These are phyloP conservation scores for Rhododendron ovatum DNA, from an alignment of 148 eudicot genomes.

Conservation along the genomic window DNA sequence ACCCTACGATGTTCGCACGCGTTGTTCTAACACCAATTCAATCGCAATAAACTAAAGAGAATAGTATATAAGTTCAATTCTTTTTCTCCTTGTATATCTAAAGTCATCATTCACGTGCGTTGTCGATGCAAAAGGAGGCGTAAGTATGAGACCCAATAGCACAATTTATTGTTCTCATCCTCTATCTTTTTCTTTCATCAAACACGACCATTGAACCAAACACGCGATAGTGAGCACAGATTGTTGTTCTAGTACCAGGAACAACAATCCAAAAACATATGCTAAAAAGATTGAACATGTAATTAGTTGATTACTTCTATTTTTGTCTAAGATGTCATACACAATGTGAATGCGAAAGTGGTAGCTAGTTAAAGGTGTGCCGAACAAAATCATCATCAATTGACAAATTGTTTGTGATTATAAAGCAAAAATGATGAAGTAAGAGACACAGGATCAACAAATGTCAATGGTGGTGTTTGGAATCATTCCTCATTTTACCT, in stretches of 20 bases:
- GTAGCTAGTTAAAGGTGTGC: neutral
- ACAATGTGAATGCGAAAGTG: neutral
- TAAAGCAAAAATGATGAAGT: conserved; percentile 1
- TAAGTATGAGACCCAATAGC: neutral
- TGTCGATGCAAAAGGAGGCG: no score
- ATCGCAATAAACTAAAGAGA: no score
- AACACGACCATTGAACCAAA: neutral
- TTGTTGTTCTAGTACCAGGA: neutral
- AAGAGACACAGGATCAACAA: neutral
- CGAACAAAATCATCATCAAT: neutral
- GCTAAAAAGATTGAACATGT: neutral
- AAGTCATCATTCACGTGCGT: neutral
- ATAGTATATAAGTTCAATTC: no score
- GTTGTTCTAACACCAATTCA: neutral
- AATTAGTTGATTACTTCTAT: neutral
- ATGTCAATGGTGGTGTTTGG: conserved; percentile 3
- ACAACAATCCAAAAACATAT: neutral
- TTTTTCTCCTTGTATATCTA: neutral
- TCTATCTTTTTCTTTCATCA: neutral
- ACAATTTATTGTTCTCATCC: neutral
- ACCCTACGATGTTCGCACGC: neutral
- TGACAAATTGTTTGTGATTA: neutral
- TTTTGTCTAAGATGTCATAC: neutral
- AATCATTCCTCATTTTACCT: conserved; percentile 4
- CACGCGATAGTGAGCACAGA: neutral